Base-by-base conservation (phyloP, 2,329 filamentous ascomycete genomes). In the Drechslerella stenobrocha region DNA sequence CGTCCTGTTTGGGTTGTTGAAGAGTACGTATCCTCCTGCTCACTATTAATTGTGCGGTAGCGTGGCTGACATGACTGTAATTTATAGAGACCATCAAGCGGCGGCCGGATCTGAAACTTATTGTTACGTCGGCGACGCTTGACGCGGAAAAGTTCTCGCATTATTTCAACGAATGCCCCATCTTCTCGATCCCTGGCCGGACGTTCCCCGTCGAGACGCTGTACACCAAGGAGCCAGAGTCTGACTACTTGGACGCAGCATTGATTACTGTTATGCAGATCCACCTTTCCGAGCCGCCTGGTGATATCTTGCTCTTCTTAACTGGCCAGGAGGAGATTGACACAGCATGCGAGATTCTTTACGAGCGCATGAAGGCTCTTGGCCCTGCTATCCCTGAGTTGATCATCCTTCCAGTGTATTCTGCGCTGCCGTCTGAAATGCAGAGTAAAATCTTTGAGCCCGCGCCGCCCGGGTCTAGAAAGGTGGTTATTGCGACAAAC, bases 211-310 rank as follows among this genome's bases (percentile, higher is more conserved):
- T 98, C 26, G 93, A 97, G 77, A 86, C 97, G 57, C 87, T 98
- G 77, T 98, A 97, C 77, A 95, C 89, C 1, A 84, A 88, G 59
- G 93, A 98, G 74, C 93, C 95, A 0, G 93, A 97, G 75, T 90
- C 89, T 0, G 95, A 98, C 75, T 98, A 98, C 73, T 80, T 98
- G 11, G 93, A 97, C 75, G 86, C 91, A 1, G 90, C 93, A 0
- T 80, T 98, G n/a, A 88, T 91, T 11, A 97, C 93, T 0, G 90
- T 96, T 47, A 96, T 98, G 92, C 90, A 97, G 75, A 97, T 98
- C 56, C 93, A 98, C 75, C 79, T 98, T 15, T 93, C 88, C 1
- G 93, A 98, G 74, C 90, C 91, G 4, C 82, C 86, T 15, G 93
- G 93, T 71, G 95, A 98, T 74, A 96, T 98, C 52, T 78, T 98